phyloP scores from a whole-genome alignment of 2,329 filamentous ascomycete species.

The Colletotrichum sp. region DNA sequence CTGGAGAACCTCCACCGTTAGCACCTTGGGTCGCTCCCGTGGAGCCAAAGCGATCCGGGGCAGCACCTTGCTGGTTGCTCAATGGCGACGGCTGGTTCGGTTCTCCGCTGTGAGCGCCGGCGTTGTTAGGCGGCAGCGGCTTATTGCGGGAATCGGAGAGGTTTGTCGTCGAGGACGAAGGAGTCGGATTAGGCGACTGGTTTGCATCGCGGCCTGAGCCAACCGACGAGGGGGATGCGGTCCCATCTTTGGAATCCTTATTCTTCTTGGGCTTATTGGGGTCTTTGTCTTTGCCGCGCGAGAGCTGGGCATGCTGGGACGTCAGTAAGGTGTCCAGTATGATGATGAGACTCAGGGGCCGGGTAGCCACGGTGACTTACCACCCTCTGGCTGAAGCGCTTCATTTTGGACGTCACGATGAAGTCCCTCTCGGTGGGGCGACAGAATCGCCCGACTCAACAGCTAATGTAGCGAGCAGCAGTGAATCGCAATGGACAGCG shows the following conservation, averaged over 20 bases:
- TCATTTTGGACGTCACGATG: conserved; percentile 70
- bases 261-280: conserved; percentile 84
- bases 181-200: conserved; percentile 72
- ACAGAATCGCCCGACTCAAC: conserved; percentile 14
- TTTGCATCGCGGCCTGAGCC: conserved; percentile 55
- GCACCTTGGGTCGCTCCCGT: conserved; percentile 39
- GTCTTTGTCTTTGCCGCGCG: conserved; percentile 87
- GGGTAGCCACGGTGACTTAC: conserved; percentile 60
- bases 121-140: conserved; percentile 66
- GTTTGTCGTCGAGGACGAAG: conserved; percentile 87
- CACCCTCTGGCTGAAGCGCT: conserved; percentile 96
- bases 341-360: conserved; percentile 14
- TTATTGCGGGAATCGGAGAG: conserved; percentile 87
- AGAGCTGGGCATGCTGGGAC: conserved; percentile 72
- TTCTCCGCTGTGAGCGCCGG: conserved; percentile 44
- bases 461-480: conserved; percentile 4
- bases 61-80: conserved; percentile 34
- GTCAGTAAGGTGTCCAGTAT: conserved; percentile 42
- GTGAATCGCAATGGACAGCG: conserved; percentile 2
- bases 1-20: conserved; percentile 61
- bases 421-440: conserved; percentile 18
- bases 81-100: conserved; percentile 45
- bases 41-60: conserved; percentile 47
- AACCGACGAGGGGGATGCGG: conserved; percentile 74
- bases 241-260: conserved; percentile 75